These are phyloP conservation scores for Cajanus cajan DNA, from an alignment of 306 rosid species.

Conservation along the genomic window DNA sequence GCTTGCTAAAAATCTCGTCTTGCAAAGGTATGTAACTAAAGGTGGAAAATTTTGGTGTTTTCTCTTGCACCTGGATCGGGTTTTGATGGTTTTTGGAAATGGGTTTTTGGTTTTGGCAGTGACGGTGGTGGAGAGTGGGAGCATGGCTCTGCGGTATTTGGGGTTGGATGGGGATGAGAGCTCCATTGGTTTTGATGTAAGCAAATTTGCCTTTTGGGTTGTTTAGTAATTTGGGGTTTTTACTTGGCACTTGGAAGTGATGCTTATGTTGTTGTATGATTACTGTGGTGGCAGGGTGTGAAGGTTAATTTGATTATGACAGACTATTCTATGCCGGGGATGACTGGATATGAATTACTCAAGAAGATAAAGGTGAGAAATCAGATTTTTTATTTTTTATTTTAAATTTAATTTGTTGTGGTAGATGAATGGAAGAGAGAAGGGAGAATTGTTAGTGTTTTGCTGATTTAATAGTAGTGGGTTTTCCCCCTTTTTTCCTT, in stretches of 20 bases:
- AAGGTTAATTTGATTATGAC: slow-evolving; percentile 94
- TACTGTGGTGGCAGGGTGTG: slow-evolving; percentile 51
- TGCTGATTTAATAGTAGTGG: neutral
- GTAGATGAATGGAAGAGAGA: neutral
- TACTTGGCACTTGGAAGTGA: neutral
- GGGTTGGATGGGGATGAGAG: slow-evolving; percentile 82
- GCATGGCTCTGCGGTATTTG: slow-evolving; percentile 81
- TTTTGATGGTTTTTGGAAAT: slow-evolving; percentile 31
- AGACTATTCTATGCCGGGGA: slow-evolving; percentile 98
- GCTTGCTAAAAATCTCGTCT: slow-evolving; percentile 73
- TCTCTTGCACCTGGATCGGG: neutral
- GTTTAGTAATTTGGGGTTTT: neutral
- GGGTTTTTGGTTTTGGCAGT: slow-evolving; percentile 47
- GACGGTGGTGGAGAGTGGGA: slow-evolving; percentile 91
- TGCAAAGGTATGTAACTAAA: slow-evolving; percentile 81
- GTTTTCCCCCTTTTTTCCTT: neutral
- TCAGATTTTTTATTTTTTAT: neutral
- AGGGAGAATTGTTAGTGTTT: neutral
- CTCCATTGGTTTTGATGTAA: slow-evolving; percentile 73
- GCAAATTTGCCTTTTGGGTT: slow-evolving; percentile 11
- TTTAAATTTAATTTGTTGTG: neutral
- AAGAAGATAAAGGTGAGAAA: slow-evolving; percentile 82
- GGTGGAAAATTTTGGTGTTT: neutral
- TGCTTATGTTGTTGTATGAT: slow-evolving; percentile 38
- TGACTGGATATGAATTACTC: slow-evolving; percentile 91